Evolutionary conservation across 805 yeast species (phyloP).

Genomic region (Myxozyma monticola): DNA sequence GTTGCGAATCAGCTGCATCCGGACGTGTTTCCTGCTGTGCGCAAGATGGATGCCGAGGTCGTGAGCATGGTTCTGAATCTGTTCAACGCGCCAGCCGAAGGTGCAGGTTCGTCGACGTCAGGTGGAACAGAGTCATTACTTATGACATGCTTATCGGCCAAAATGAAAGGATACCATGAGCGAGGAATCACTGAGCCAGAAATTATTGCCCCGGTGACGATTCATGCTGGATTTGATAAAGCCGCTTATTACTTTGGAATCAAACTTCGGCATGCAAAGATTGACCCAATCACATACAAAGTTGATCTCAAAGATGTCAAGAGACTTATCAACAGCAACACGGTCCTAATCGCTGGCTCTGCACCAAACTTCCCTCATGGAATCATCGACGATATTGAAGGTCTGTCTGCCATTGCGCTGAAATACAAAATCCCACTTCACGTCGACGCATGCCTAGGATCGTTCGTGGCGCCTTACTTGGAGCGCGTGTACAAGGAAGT

Average conservation of each 20-base stretch:
- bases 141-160: slow-evolving; percentile 83
- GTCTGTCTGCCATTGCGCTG: slow-evolving; percentile 64
- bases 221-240: slow-evolving; percentile 94
- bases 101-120: slow-evolving; percentile 80
- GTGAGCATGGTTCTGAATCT: slow-evolving; percentile 76
- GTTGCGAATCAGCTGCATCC: slow-evolving; percentile 96
- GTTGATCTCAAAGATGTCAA: slow-evolving; percentile 66
- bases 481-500: slow-evolving; percentile 57
- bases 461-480: slow-evolving; percentile 81
- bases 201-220: slow-evolving; percentile 82
- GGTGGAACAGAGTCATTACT: slow-evolving; percentile 96
- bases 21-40: slow-evolving; percentile 92
- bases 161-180: slow-evolving; percentile 60
- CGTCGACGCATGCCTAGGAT: slow-evolving; percentile 95
- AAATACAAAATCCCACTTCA: slow-evolving; percentile 78
- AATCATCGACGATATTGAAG: slow-evolving; percentile 83
- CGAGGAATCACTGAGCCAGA: slow-evolving; percentile 72
- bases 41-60: slow-evolving; percentile 95
- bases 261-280: slow-evolving; percentile 74
- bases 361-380: slow-evolving; percentile 99
- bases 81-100: slow-evolving; percentile 75
- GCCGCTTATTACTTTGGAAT: slow-evolving; percentile 90
- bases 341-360: slow-evolving; percentile 84
- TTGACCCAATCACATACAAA: slow-evolving; percentile 65
- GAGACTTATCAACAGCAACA: slow-evolving; percentile 69